Percentiles rank a stretch among this genome's conserved stretches.
Evolutionary conservation across 306 rosid species (phyloP).

Genomic region (Quercus berberidifolia): DNA sequence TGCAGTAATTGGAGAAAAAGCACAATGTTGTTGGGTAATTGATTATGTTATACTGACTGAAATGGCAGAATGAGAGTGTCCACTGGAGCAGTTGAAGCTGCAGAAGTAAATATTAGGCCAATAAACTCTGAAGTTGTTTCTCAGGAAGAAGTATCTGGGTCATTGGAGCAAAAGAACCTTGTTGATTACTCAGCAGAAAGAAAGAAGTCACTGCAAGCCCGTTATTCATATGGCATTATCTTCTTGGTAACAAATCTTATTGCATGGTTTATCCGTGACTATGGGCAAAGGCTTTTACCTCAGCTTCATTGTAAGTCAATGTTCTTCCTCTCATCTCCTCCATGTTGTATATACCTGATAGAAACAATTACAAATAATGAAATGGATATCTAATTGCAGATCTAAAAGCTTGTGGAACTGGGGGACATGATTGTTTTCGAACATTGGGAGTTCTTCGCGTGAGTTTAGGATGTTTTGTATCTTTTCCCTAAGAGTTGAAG

Average conservation of each 20-base stretch:
- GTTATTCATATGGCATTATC: slow-evolving; percentile 56
- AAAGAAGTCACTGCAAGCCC: slow-evolving; percentile 52
- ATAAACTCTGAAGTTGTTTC: slow-evolving; percentile 22
- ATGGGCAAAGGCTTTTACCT: slow-evolving; percentile 58
- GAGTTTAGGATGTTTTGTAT: slow-evolving; percentile 86
- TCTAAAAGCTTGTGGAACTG: slow-evolving; percentile 66
- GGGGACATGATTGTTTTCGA: slow-evolving; percentile 62
- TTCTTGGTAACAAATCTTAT: slow-evolving; percentile 65
- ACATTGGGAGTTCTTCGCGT: slow-evolving; percentile 79
- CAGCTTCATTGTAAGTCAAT: slow-evolving; percentile 53
- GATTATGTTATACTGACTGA: slow-evolving; percentile 1
- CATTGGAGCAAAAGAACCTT: slow-evolving; percentile 24
- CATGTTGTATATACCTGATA: background rate
- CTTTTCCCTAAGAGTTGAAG: slow-evolving; percentile 23
- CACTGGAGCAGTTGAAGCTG: slow-evolving; percentile 28
- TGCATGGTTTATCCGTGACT: slow-evolving; percentile 91
- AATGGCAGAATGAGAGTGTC: slow-evolving; percentile 53
- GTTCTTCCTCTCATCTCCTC: slow-evolving; percentile 3
- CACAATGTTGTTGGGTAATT: background rate
- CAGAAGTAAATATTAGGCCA: slow-evolving; percentile 4
- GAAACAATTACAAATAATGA: background rate
- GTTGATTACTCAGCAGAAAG: slow-evolving; percentile 41
- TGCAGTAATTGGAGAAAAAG: background rate
- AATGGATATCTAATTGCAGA: slow-evolving; percentile 32
- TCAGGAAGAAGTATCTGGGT: slow-evolving; percentile 26